These are phyloP conservation scores for Penicillium sp. DNA, from an alignment of 2,329 filamentous ascomycete species.

Conservation along the genomic window DNA sequence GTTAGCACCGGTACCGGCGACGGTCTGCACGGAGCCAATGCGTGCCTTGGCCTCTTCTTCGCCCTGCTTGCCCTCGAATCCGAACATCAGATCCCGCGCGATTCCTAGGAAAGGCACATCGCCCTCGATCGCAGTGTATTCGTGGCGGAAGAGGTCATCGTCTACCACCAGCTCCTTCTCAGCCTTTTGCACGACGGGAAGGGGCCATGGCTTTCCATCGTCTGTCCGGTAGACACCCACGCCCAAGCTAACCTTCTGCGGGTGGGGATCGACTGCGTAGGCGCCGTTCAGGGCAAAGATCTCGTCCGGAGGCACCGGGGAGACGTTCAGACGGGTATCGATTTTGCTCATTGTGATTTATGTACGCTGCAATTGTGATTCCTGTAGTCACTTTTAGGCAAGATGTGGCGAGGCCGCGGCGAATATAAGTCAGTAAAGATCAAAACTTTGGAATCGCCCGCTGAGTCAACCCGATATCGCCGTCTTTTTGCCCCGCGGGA, in stretches of 20 bases:
- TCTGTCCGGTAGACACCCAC: slow-evolving; percentile 89
- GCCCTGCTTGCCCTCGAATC: slow-evolving; percentile 55
- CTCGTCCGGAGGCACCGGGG: slow-evolving; percentile 84
- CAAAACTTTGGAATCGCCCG: slow-evolving; percentile 10
- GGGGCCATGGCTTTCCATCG: slow-evolving; percentile 92
- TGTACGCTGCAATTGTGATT: not conserved
- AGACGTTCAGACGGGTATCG: slow-evolving; percentile 52
- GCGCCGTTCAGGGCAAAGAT: slow-evolving; percentile 87
- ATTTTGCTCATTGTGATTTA: slow-evolving; percentile 31
- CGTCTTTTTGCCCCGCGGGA: slow-evolving; percentile 25
- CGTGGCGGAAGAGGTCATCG: slow-evolving; percentile 88
- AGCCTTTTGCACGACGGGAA: slow-evolving; percentile 90
- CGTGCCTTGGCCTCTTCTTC: slow-evolving; percentile 41
- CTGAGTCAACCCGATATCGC: slow-evolving; percentile 38
- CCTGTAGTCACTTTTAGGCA: not conserved
- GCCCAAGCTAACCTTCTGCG: slow-evolving; percentile 84
- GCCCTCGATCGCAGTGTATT: slow-evolving; percentile 94
- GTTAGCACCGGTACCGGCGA: slow-evolving; percentile 93
- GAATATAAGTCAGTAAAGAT: slow-evolving; percentile 8
- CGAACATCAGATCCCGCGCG: slow-evolving; percentile 81
- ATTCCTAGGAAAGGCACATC: slow-evolving; percentile 78
- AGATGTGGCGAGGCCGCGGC: slow-evolving; percentile 1
- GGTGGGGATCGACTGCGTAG: slow-evolving; percentile 69
- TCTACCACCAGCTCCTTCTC: slow-evolving; percentile 67
- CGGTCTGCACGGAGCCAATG: slow-evolving; percentile 78